Evolutionary conservation across 495 filamentous ascomycete species (phyloP), one percentile per base, ranked within the genome.

Genomic region (Diplogelasinospora grovesii): DNA sequence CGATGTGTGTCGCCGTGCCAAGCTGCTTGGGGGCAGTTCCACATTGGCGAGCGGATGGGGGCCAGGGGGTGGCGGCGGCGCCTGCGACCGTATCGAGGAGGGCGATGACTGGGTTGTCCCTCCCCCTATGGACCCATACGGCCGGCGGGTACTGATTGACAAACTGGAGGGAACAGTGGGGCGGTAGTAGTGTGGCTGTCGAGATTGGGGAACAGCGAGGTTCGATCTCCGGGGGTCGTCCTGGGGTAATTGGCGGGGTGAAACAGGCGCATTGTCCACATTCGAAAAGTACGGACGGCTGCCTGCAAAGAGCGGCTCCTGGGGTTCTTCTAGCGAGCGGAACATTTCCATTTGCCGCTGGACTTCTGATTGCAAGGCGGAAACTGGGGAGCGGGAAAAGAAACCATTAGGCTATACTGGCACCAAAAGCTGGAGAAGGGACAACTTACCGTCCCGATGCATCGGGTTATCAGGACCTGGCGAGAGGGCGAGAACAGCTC

Each of bases 1-100:
- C 33, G 90, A 92, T 1, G 92, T 98, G 61, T 98, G 92, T 29
- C 92, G 80, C 15, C 92, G 81, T 22, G 81, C 74, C 23, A 96
- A 68, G 51, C 81, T 84, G 36, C 79, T 76, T 8, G 85, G 83
- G 18, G 86, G 85, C 19, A 87, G 82, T 21, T 85, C 75, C 14
- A 83, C 80, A 36, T 74, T 73, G 1, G 87, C 77, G 29, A 95
- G 70, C 33, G 87, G 86, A 57, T 93, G 87, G 19, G 82, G 81
- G 16, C 70, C 71, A 14, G 81, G 75, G 43, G 79, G 82, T 11
- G 79, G 74, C 3, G 81, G 76, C 23, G 80, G 77, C 18, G 75
- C 74, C 28, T 85, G 79, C 35, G 82, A 76, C 30, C 83, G 76
- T 45, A 88, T 74, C 6, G 86, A 82, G 47, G 77, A 75, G 36